These are phyloP conservation scores for Plasmodium cynomolgi DNA, from an alignment of 169 alveolate genomes.

Conservation along the genomic window DNA sequence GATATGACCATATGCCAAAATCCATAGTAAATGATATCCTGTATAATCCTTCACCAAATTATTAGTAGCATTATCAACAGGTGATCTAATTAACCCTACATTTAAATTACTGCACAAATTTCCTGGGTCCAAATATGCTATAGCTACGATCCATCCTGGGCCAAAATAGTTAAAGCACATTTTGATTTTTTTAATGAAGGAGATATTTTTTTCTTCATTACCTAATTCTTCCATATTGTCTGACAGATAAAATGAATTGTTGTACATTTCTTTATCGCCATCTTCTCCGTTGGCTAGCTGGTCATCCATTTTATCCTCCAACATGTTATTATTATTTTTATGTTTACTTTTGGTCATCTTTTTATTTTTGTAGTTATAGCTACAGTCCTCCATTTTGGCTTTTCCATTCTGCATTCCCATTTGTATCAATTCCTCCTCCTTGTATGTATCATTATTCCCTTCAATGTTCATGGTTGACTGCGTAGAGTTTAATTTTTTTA, in stretches of 20 bases:
- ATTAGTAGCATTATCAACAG: neutral
- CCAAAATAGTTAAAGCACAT: slow-evolving; percentile 78
- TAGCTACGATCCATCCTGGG: slow-evolving; percentile 85
- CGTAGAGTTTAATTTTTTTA: slow-evolving; percentile 37
- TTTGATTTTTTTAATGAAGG: slow-evolving; percentile 26
- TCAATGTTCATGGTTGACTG: slow-evolving; percentile 61
- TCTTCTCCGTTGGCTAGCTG: neutral
- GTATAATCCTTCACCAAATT: slow-evolving; percentile 50
- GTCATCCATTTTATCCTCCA: neutral
- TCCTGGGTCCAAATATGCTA: slow-evolving; percentile 85
- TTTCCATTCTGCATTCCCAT: neutral
- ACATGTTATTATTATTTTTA: neutral
- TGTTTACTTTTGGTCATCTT: neutral
- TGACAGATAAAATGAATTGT: slow-evolving; percentile 12
- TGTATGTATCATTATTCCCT: neutral
- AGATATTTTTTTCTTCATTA: neutral
- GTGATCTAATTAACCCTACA: slow-evolving; percentile 77
- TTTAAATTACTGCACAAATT: slow-evolving; percentile 81
- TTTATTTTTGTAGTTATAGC: neutral
- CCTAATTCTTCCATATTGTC: slow-evolving; percentile 15
- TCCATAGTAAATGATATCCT: slow-evolving; percentile 80
- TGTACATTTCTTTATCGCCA: neutral
- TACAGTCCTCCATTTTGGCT: neutral
- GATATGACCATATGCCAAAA: slow-evolving; percentile 76
- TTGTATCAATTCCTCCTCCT: neutral